A percentile compares a stretch with the other conserved stretches of the same genome.
Evolutionary conservation across 805 yeast species (phyloP).

Genomic region (Naumovozyma baii): DNA sequence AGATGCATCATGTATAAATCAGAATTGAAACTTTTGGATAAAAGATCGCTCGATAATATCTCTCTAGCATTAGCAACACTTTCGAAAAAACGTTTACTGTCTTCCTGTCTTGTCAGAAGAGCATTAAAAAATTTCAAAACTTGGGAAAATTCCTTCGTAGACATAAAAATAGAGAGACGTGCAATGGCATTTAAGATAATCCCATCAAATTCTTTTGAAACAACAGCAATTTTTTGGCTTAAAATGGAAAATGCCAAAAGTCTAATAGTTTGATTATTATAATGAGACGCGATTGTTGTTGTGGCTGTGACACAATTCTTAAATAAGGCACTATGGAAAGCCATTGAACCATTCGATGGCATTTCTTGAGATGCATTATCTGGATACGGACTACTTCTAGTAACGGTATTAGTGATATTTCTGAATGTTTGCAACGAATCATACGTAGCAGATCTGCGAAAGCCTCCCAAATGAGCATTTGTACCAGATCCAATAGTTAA

Average conservation of each 20-base stretch:
- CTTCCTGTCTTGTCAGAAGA: slow-evolving; percentile 36
- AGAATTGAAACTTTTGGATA: slow-evolving; percentile 18
- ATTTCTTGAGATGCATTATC: background rate
- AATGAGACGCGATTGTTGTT: slow-evolving; percentile 52
- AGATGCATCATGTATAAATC: slow-evolving; percentile 50
- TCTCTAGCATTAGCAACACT: slow-evolving; percentile 44
- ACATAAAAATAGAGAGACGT: slow-evolving; percentile 49
- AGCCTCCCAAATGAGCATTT: background rate
- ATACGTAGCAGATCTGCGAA: slow-evolving; percentile 10
- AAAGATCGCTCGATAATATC: slow-evolving; percentile 32
- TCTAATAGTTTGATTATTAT: slow-evolving; percentile 62
- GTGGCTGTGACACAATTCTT: slow-evolving; percentile 63
- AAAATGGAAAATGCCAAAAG: slow-evolving; percentile 73
- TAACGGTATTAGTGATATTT: background rate
- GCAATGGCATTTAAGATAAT: slow-evolving; percentile 54
- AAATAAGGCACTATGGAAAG: slow-evolving; percentile 32
- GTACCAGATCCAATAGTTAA: slow-evolving; percentile 19
- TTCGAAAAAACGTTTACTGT: slow-evolving; percentile 28
- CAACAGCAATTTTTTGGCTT: slow-evolving; percentile 56
- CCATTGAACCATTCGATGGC: slow-evolving; percentile 2
- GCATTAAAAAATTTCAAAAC: slow-evolving; percentile 46
- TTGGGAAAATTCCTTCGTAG: slow-evolving; percentile 59
- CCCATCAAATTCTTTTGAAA: slow-evolving; percentile 44
- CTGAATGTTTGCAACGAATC: slow-evolving; percentile 13
- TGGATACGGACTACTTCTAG: background rate